A percentile compares a stretch with the other conserved stretches of the same genome.
phyloP scores from a whole-genome alignment of 441 rosid genomes.

The Manihot esculenta region DNA sequence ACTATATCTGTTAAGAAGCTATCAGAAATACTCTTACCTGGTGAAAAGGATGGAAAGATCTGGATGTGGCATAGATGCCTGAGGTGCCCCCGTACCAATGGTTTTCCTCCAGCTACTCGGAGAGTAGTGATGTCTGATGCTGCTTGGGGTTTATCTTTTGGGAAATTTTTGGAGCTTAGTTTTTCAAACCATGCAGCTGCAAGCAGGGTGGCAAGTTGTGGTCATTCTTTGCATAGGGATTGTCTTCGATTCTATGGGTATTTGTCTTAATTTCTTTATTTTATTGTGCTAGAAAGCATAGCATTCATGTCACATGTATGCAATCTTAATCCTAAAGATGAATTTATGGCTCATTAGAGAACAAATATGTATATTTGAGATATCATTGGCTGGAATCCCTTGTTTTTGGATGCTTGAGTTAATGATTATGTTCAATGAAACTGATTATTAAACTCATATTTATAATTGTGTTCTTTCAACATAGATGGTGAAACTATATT shows the following conservation, averaged over 20 bases:
- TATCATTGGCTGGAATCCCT: neutral
- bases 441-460: constrained; percentile 2
- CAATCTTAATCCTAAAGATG: neutral
- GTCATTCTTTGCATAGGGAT: constrained; percentile 99
- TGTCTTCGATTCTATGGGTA: constrained; percentile 99
- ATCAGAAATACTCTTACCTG: constrained; percentile 65
- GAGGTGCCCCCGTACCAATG: constrained; percentile 69
- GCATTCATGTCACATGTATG: neutral
- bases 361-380: neutral
- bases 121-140: constrained; percentile 99
- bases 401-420: neutral
- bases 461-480: neutral
- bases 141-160: constrained; percentile 99
- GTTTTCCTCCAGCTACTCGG: constrained; percentile 94
- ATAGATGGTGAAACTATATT: neutral
- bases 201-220: constrained; percentile 98
- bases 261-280: constrained; percentile 16
- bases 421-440: neutral
- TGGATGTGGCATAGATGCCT: constrained; percentile 99
- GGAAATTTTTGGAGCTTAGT: constrained; percentile 99
- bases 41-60: constrained; percentile 93
- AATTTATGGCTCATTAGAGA: constrained; percentile 2
- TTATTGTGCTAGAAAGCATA: constrained; percentile 14
- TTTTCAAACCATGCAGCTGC: constrained; percentile 99
- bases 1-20: constrained; percentile 96